Base-by-base conservation (phyloP, 352 stramenopile genomes). In the Phytophthora syringae region DNA sequence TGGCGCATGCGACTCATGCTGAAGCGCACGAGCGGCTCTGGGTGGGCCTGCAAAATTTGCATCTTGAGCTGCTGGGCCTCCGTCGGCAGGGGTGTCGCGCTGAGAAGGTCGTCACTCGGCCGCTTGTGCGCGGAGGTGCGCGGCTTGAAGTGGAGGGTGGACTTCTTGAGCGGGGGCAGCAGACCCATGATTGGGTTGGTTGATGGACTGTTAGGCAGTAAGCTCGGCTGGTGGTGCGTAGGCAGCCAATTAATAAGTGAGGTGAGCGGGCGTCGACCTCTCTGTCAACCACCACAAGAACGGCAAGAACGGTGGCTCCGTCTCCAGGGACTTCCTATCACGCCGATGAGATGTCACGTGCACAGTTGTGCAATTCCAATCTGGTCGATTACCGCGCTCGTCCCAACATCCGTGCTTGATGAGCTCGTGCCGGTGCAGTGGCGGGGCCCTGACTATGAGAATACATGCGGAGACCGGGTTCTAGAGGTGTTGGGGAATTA, bases 1-100 rank as follows among this genome's bases (percentile, higher is more conserved):
- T 79, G 76, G 48, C 72, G 70, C 81, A 90, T 85, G 65, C 82
- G 77, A 62, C 77, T 88, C 59, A 90, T 61, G 36, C 81, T 88
- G 75, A 90, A 90, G 36, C 81, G 81, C 63, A 69, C 70, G 25
- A 75, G 69, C 48, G 77, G 76, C 54, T 80, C 67, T 21, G 72
- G 69, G 43, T 85, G 70, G 27, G 60, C 57, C 49, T 76, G 50
- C 20, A 88, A 50, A 44, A 90, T 85, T 44, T 84, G 76, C 56
- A 75, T 64, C 70, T 90, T 90, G 67, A 90, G 72, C 47, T 78
- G 58, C 65, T 85, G 76, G 0, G 76, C 78, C 42, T 88, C 76
- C 1, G 71, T 47, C 18, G 78, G 77, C 51, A 90, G 53, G 0
- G 44, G 56, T 9, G 27, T 50, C 5, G 34, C 56, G 15, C 11